Conservation (phyloP, 768 basidiomycete genomes). For the Royoungia palumana region DNA sequence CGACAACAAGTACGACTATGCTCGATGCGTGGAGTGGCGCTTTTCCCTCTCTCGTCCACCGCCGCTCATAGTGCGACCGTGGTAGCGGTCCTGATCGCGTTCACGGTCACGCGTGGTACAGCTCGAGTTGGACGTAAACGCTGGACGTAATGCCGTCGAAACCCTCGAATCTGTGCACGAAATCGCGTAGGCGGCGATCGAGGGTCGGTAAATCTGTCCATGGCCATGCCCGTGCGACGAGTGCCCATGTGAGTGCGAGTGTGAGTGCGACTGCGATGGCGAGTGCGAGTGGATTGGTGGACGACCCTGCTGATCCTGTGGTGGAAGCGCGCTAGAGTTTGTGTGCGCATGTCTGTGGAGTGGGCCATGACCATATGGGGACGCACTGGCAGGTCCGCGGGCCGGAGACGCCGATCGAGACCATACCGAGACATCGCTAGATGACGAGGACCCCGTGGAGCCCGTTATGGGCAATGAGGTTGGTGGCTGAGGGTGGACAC, state of each 20-base stretch:
- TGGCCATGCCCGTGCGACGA: constrained; percentile 2
- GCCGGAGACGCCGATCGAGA: constrained; percentile 27
- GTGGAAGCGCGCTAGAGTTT: constrained; percentile 3
- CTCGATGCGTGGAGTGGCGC: constrained; percentile 3
- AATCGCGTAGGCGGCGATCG: constrained; percentile 30
- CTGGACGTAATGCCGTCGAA: constrained; percentile 33
- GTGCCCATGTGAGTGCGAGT: neutral
- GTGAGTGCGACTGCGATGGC: neutral
- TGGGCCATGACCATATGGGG: constrained; percentile 11
- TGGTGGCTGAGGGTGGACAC: constrained; percentile 4
- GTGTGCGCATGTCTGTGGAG: constrained; percentile 15
- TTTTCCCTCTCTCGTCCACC: constrained; percentile 15
- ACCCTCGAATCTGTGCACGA: constrained; percentile 33
- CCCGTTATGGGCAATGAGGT: constrained; percentile 4
- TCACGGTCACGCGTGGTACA: constrained; percentile 20
- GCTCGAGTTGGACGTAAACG: constrained; percentile 27
- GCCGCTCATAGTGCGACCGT: constrained; percentile 4
- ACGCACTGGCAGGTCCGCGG: constrained; percentile 6
- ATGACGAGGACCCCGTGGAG: constrained; percentile 22
- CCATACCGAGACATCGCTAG: constrained; percentile 25
- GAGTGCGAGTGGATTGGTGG: constrained; percentile 1
- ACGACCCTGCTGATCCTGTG: constrained; percentile 18
- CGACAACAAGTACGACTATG: too few relatives aligned
- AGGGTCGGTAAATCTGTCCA: constrained; percentile 29
- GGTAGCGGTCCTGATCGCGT: constrained; percentile 17